Base-by-base conservation (phyloP, 768 basidiomycete genomes). In the Tephrocybe sp. region DNA sequence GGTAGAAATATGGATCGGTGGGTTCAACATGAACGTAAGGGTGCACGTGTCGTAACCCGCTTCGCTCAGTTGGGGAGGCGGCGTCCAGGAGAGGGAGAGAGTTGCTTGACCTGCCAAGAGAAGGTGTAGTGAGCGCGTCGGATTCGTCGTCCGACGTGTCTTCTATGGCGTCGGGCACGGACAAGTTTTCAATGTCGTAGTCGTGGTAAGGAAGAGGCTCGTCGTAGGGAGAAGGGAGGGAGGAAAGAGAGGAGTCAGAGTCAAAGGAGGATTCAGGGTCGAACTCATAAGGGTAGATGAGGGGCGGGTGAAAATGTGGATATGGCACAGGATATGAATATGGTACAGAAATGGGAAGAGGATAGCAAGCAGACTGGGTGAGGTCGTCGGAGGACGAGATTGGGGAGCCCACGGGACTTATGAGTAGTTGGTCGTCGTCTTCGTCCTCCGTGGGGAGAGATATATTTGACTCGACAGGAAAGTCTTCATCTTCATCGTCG, bases 81-180 rank as follows among this genome's bases (percentile, higher is more conserved):
- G 79, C 72, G 62, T 83, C 79, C 38, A 73, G 58, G 46, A 80
- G 72, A 48, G 75, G 74, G 54, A 83, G 66, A 42, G 82, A 79
- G 15, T 82, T 78, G 57, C 73, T 75, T 36, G 86, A 86, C 56
- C 75, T 75, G 58, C 77, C 75, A 41, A 81, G 58, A 36, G 80
- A 84, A 42, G 85, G 86, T 6, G 86, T 84, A 9, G 79, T 77
- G 9, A 75, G 79, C 4, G 79, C 71, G 59, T 91, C 89, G 14
- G 88, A 89, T 73, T 90, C 90, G 71, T 91, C 89, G 70, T 91
- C 90, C 39, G 89, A 91, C 32, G 78, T 81, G 68, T 91, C 89
- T 66, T 90, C 88, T 76, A 90, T 87, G 36, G 87, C 83, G 62
- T 90, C 89, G 38, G 87, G 88, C 37, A 90, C 80, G 24, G 85